phyloP scores from a whole-genome alignment of 2,329 filamentous ascomycete genomes.

The Microdochium bolleyi region DNA sequence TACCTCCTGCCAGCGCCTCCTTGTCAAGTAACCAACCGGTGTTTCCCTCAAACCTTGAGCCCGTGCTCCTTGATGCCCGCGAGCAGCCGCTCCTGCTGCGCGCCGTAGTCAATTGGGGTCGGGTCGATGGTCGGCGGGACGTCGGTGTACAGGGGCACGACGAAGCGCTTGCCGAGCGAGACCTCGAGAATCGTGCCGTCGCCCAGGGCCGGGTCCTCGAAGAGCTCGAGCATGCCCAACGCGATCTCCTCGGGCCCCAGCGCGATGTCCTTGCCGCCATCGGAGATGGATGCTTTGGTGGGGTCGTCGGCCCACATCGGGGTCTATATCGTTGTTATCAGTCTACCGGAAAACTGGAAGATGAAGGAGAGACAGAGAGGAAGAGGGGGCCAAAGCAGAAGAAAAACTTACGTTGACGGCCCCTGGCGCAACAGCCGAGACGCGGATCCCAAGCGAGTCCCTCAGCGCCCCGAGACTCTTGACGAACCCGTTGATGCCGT shows the following conservation, averaged over 20 bases:
- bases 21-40: too few relatives aligned
- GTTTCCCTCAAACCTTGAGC: too few relatives aligned
- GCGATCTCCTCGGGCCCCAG: conserved; percentile 21
- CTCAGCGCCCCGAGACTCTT: conserved; percentile 18
- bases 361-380: background rate
- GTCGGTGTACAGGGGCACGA: too few relatives aligned
- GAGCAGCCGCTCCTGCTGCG: too few relatives aligned
- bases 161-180: background rate
- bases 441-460: conserved; percentile 22
- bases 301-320: conserved; percentile 23
- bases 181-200: conserved; percentile 5
- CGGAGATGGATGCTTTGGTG: conserved; percentile 17
- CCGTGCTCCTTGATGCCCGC: too few relatives aligned
- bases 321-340: conserved; percentile 13
- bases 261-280: conserved; percentile 14
- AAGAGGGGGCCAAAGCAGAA: too few relatives aligned
- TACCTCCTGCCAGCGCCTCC: too few relatives aligned
- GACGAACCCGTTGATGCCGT: conserved; percentile 27
- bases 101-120: too few relatives aligned
- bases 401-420: conserved; percentile 12
- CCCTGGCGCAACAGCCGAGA: conserved; percentile 23
- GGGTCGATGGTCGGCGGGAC: too few relatives aligned
- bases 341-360: background rate
- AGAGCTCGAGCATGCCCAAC: conserved; percentile 19
- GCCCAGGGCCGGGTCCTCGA: conserved; percentile 4